Percentiles rank a stretch among this genome's conserved stretches.
Conservation (phyloP, 116 monocot species). For the Zostera marina region DNA sequence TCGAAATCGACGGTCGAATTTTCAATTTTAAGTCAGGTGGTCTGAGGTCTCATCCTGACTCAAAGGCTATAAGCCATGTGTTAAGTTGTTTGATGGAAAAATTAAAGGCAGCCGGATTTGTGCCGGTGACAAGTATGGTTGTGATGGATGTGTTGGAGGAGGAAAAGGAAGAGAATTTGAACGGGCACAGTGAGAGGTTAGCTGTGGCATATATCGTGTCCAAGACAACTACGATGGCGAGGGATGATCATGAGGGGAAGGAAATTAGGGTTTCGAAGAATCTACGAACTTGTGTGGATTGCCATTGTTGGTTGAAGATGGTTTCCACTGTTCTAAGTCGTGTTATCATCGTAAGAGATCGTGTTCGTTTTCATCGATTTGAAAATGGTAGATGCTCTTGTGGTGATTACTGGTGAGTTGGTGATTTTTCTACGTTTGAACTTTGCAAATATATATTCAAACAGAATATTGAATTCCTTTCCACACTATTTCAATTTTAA, state of each 20-base stretch:
- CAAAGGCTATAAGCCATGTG: slow-evolving; percentile 12
- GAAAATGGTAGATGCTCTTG: slow-evolving; percentile 41
- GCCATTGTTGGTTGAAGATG: slow-evolving; percentile 60
- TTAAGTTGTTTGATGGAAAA: slow-evolving; percentile 18
- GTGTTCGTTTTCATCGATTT: slow-evolving; percentile 52
- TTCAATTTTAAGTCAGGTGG: slow-evolving; percentile 44
- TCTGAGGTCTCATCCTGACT: slow-evolving; percentile 13
- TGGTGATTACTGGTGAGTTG: slow-evolving; percentile 55
- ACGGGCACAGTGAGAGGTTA: slow-evolving; percentile 52
- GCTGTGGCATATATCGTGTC: slow-evolving; percentile 38
- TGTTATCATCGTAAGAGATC: slow-evolving; percentile 40
- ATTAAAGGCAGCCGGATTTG: slow-evolving; percentile 27
- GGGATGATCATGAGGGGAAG: slow-evolving; percentile 7
- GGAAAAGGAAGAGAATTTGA: slow-evolving; percentile 50
- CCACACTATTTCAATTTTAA: no score
- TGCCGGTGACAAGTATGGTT: slow-evolving; percentile 15
- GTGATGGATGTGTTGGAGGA: slow-evolving; percentile 49
- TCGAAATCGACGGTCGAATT: slow-evolving; percentile 26
- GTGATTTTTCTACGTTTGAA: no score
- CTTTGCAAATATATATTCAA: no score
- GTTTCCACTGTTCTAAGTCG: slow-evolving; percentile 29
- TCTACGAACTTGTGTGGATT: slow-evolving; percentile 38
- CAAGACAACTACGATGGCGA: slow-evolving; percentile 21
- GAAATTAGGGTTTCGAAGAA: slow-evolving; percentile 59
- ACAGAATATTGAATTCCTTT: no score